A percentile compares a stretch with the other conserved stretches of the same genome.
Evolutionary conservation across 208 protist species (phyloP).

Genomic region (Jaenimonas drosophilae): DNA sequence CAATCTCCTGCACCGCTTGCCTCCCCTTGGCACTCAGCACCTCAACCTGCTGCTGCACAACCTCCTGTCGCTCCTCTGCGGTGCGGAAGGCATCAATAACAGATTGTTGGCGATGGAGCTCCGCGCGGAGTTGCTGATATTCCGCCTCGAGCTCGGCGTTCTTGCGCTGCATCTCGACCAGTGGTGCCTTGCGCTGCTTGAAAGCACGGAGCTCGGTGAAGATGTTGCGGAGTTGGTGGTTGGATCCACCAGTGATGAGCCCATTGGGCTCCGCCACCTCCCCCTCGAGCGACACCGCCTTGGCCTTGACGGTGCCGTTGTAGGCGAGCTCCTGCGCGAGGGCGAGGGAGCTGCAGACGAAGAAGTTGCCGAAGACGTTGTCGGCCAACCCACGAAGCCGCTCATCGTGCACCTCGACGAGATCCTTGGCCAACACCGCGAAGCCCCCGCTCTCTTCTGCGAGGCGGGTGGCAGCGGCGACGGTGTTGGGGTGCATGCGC

Average conservation of each 20-base stretch:
- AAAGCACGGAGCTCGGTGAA: constrained; percentile 56
- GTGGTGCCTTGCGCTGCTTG: constrained; percentile 25
- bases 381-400: constrained; percentile 14
- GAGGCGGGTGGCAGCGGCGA: constrained; percentile 17
- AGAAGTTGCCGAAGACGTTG: constrained; percentile 96
- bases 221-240: constrained; percentile 51
- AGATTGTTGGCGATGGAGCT: constrained; percentile 27
- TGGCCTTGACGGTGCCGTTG: constrained; percentile 43
- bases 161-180: constrained; percentile 27
- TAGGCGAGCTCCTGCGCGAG: constrained; percentile 86
- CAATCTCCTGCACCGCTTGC: constrained; percentile 21
- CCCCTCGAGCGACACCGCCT: constrained; percentile 97
- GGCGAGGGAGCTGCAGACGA: constrained; percentile 89
- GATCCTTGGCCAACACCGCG: constrained; percentile 55
- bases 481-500: constrained; percentile 3
- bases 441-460: constrained; percentile 26
- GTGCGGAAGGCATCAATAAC: constrained; percentile 37
- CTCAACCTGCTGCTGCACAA: constrained; percentile 35
- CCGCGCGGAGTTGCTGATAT: constrained; percentile 22
- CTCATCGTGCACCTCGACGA: constrained; percentile 62
- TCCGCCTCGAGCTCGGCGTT: constrained; percentile 28
- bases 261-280: constrained; percentile 97
- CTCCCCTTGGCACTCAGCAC: constrained; percentile 6
- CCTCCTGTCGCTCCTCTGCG: constrained; percentile 38
- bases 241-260: constrained; percentile 95